These are phyloP conservation scores for Microbotryum violaceum DNA, from an alignment of 1,284 basidiomycete genomes.

Conservation along the genomic window DNA sequence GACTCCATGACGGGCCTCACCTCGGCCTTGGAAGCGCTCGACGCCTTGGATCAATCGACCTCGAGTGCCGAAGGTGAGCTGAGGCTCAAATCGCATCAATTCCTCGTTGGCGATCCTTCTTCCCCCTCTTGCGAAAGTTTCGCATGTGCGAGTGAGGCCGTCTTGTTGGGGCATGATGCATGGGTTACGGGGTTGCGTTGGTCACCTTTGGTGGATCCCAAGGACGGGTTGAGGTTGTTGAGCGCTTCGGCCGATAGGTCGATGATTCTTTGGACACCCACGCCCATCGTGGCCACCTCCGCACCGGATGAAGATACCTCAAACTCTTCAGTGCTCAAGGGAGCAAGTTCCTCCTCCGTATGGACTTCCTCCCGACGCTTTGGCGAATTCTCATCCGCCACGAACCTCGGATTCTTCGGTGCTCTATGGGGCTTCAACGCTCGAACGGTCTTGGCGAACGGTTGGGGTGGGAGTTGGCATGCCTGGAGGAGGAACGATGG, in stretches of 20 bases:
- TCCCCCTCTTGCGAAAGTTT: conserved; percentile 32
- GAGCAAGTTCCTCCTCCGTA: conserved; percentile 49
- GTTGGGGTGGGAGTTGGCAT: conserved; percentile 87
- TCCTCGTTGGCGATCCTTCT: conserved; percentile 9
- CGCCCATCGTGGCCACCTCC: neutral
- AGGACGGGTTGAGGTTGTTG: conserved; percentile 50
- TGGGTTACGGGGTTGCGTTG: conserved; percentile 80
- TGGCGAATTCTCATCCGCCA: conserved; percentile 76
- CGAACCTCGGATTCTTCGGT: conserved; percentile 71
- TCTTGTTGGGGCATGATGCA: conserved; percentile 84
- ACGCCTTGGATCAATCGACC: conserved; percentile 47
- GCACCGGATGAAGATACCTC: neutral
- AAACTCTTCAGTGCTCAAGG: neutral
- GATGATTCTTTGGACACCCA: conserved; percentile 78
- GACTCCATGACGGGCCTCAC: neutral
- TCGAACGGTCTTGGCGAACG: conserved; percentile 66
- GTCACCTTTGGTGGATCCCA: conserved; percentile 47
- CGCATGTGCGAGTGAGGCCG: conserved; percentile 69
- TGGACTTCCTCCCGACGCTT: conserved; percentile 87
- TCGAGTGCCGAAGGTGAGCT: conserved; percentile 50
- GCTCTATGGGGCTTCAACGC: conserved; percentile 61
- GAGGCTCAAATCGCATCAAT: conserved; percentile 26
- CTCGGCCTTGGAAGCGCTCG: conserved; percentile 2
- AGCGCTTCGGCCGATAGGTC: conserved; percentile 89
- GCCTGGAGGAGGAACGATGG: conserved; percentile 53